A percentile compares a stretch with the other conserved stretches of the same genome.
Evolutionary conservation across 345 rosid genomes (phyloP).

Genomic region (Acer campestre): DNA sequence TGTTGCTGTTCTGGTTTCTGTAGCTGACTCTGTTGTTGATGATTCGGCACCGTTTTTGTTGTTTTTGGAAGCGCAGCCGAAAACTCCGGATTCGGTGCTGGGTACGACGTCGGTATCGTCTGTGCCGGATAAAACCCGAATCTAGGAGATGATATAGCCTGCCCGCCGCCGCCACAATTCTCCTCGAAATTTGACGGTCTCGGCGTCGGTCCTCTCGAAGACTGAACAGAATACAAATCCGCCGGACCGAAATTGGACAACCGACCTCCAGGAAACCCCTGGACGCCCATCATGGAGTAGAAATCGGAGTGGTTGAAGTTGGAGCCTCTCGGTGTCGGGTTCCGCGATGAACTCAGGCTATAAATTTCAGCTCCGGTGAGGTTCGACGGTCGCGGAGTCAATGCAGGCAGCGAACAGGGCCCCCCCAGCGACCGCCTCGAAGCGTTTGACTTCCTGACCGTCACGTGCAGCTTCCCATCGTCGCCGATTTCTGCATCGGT

Average conservation of each 20-base stretch:
- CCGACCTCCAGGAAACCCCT: slow-evolving; percentile 61
- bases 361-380: slow-evolving; percentile 95
- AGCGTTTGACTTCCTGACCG: slow-evolving; percentile 83
- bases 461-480: slow-evolving; percentile 92
- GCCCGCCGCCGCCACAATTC: slow-evolving; percentile 34
- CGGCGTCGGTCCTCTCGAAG: slow-evolving; percentile 79
- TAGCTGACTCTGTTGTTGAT: slow-evolving; percentile 29
- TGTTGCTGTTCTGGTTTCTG: slow-evolving; percentile 25
- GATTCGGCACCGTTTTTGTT: slow-evolving; percentile 30
- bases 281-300: slow-evolving; percentile 85
- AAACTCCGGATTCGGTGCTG: slow-evolving; percentile 89
- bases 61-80: slow-evolving; percentile 41
- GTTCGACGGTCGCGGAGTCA: slow-evolving; percentile 88
- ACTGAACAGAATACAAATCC: slow-evolving; percentile 78
- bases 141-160: slow-evolving; percentile 57
- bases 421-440: slow-evolving; percentile 69
- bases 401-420: slow-evolving; percentile 51
- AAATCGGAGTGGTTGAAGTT: slow-evolving; percentile 88
- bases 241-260: slow-evolving; percentile 80
- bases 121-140: slow-evolving; percentile 76
- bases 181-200: slow-evolving; percentile 90
- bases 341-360: slow-evolving; percentile 75
- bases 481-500: slow-evolving; percentile 85
- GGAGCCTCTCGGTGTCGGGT: slow-evolving; percentile 88
- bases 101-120: slow-evolving; percentile 65